phyloP scores from a whole-genome alignment of 2,329 filamentous ascomycete genomes.

The Pestalotiopsis sp. region DNA sequence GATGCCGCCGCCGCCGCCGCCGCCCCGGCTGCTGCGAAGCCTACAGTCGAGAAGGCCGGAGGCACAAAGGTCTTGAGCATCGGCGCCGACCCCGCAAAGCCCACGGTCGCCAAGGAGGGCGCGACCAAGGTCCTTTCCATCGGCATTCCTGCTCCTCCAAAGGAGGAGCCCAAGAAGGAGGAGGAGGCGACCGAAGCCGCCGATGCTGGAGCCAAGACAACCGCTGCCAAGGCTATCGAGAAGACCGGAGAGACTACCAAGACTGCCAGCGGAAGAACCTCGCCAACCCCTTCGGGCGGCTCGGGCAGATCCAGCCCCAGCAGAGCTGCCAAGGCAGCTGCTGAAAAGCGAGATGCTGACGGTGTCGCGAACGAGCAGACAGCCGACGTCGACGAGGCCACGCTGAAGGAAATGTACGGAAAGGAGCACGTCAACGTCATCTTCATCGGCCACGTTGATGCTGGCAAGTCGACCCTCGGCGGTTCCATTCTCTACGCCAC shows the following conservation, averaged over 20 bases:
- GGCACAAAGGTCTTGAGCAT: conserved; percentile 66
- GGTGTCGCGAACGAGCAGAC: conserved; percentile 81
- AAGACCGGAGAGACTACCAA: conserved; percentile 75
- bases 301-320: conserved; percentile 85
- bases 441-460: conserved; percentile 97
- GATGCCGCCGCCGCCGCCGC: conserved; percentile 43
- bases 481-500: conserved; percentile 91
- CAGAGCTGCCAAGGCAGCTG: conserved; percentile 48
- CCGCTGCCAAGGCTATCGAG: conserved; percentile 85
- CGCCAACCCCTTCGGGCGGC: conserved; percentile 66
- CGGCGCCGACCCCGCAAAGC: conserved; percentile 52
- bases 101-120: conserved; percentile 41
- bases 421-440: conserved; percentile 94
- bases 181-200: conserved; percentile 34
- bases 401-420: conserved; percentile 92
- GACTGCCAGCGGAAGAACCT: conserved; percentile 67
- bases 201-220: conserved; percentile 74
- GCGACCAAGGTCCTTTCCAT: conserved; percentile 74
- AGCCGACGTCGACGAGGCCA: conserved; percentile 69
- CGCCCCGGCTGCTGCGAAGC: conserved; percentile 46
- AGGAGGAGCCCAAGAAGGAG: conserved; percentile 54
- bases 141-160: conserved; percentile 56
- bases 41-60: conserved; percentile 53
- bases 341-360: conserved; percentile 66
- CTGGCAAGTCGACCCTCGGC: conserved; percentile 94